Conservation (phyloP, 805 yeast genomes). For the Ogataea trehaloabstinens region DNA sequence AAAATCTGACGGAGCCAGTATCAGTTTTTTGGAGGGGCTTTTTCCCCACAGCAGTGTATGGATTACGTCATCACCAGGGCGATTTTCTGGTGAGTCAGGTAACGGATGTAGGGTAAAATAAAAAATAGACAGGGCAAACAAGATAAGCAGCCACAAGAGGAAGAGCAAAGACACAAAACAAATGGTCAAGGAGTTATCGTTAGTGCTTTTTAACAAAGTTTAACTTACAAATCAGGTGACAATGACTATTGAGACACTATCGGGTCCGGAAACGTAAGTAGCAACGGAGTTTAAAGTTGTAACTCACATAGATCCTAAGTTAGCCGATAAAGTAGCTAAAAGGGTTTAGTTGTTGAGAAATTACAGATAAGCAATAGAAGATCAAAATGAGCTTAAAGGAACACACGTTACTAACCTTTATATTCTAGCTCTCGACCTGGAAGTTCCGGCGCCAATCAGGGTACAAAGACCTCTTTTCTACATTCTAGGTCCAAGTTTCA, state of each 20-base stretch:
- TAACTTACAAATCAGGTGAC: neutral
- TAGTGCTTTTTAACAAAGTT: neutral
- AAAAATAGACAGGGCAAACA: neutral
- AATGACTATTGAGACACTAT: slow-evolving; percentile 17
- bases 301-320: neutral
- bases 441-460: slow-evolving; percentile 1
- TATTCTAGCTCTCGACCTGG: neutral
- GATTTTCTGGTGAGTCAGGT: no score
- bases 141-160: slow-evolving; percentile 2
- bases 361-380: neutral
- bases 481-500: slow-evolving; percentile 24
- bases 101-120: no score
- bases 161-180: no score
- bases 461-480: slow-evolving; percentile 16
- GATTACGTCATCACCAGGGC: no score
- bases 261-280: slow-evolving; percentile 13
- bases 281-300: slow-evolving; percentile 4
- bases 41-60: no score
- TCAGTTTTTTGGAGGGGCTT: no score
- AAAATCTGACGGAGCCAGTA: no score
- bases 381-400: neutral
- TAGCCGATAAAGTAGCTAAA: neutral
- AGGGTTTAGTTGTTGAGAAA: neutral
- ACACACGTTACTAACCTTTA: neutral
- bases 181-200: no score